These are phyloP conservation scores for Ceratorhiza oryzae-sativae DNA, from an alignment of 1,284 basidiomycete species.

Conservation along the genomic window DNA sequence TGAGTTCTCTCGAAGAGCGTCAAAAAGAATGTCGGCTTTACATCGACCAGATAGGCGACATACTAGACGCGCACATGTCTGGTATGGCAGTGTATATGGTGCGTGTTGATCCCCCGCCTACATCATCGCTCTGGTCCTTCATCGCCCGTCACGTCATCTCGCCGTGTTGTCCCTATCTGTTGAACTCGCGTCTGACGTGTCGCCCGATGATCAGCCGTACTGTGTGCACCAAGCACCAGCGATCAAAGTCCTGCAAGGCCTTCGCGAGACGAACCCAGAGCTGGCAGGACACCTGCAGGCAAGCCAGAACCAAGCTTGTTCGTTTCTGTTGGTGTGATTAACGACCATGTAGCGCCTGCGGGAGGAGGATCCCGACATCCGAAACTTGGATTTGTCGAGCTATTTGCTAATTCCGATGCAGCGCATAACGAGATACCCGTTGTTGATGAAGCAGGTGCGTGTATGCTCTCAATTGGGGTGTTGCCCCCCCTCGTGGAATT, in stretches of 20 bases:
- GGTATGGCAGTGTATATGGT: slow-evolving; percentile 84
- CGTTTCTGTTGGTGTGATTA: slow-evolving; percentile 40
- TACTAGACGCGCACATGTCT: slow-evolving; percentile 75
- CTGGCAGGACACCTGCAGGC: slow-evolving; percentile 76
- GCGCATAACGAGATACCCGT: slow-evolving; percentile 89
- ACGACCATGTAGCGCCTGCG: slow-evolving; percentile 61
- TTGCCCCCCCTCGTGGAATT: background rate
- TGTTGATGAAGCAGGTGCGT: slow-evolving; percentile 78
- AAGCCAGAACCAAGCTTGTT: slow-evolving; percentile 35
- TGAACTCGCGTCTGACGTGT: slow-evolving; percentile 45
- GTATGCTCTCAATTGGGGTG: background rate
- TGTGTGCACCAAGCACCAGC: slow-evolving; percentile 89
- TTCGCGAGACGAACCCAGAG: slow-evolving; percentile 71
- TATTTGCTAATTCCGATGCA: slow-evolving; percentile 96
- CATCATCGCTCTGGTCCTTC: slow-evolving; percentile 5
- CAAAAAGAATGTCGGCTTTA: slow-evolving; percentile 92
- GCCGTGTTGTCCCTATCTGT: background rate
- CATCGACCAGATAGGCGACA: slow-evolving; percentile 86
- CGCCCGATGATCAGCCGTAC: slow-evolving; percentile 68
- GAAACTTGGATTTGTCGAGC: slow-evolving; percentile 88
- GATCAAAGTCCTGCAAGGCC: slow-evolving; percentile 76
- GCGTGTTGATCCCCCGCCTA: slow-evolving; percentile 44
- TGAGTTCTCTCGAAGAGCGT: slow-evolving; percentile 86
- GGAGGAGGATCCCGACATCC: slow-evolving; percentile 72
- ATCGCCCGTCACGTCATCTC: slow-evolving; percentile 43